phyloP scores from a whole-genome alignment of 768 basidiomycete genomes.

The Lactifluus piperatus region DNA sequence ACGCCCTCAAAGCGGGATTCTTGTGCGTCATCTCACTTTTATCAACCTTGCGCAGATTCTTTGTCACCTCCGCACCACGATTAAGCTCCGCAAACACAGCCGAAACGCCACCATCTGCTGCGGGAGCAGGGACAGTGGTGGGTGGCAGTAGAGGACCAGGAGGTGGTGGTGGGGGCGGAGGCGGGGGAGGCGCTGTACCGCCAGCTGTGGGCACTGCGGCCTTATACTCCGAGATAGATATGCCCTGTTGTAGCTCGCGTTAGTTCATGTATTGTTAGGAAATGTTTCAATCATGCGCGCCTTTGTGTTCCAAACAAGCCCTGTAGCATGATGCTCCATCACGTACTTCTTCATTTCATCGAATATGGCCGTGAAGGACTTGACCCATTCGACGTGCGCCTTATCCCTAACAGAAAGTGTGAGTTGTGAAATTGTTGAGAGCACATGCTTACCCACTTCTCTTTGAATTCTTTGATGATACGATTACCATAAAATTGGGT shows the following conservation, averaged over 20 bases:
- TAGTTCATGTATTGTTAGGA: neutral
- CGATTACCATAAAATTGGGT: conserved; percentile 84
- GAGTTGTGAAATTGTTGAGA: neutral
- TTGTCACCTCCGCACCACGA: conserved; percentile 82
- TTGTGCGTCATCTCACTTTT: conserved; percentile 99
- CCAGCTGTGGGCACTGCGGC: conserved; percentile 28
- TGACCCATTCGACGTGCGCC: conserved; percentile 86
- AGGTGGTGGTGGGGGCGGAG: conserved; percentile 33
- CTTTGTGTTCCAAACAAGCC: conserved; percentile 81
- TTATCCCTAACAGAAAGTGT: conserved; percentile 50
- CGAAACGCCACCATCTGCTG: conserved; percentile 45
- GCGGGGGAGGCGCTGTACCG: conserved; percentile 42
- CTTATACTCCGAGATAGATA: conserved; percentile 47
- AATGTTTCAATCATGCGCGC: conserved; percentile 29
- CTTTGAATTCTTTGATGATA: conserved; percentile 88
- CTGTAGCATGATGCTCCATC: conserved; percentile 77
- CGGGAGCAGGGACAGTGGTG: conserved; percentile 25
- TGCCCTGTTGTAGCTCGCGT: conserved; percentile 35
- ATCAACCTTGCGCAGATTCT: conserved; percentile 86
- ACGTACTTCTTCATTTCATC: conserved; percentile 80
- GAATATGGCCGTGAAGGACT: conserved; percentile 55
- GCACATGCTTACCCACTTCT: conserved; percentile 52
- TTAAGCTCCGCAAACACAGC: conserved; percentile 91
- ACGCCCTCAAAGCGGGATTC: conserved; percentile 75
- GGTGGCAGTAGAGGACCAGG: conserved; percentile 32